Percentiles rank a stretch among this genome's conserved stretches.
Evolutionary conservation across 2,329 filamentous ascomycete species (phyloP).

Genomic region (Westerdykella sp.): DNA sequence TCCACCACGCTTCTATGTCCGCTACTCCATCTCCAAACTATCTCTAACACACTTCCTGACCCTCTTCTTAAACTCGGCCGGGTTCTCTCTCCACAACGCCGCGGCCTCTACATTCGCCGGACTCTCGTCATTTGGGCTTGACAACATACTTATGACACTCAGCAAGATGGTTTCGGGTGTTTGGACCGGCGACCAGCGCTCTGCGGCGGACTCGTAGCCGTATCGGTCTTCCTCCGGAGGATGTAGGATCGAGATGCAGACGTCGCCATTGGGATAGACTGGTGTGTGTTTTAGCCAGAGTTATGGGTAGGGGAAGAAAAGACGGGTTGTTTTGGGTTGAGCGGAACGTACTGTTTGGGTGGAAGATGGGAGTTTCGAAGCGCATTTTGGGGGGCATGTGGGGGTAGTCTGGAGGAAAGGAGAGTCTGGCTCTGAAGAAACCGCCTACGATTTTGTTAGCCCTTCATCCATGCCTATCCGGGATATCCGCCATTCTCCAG

Average conservation of each 20-base stretch:
- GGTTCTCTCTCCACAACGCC: slow-evolving; percentile 87
- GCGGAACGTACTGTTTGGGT: slow-evolving; percentile 72
- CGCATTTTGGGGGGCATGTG: slow-evolving; percentile 93
- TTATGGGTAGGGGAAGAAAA: not conserved
- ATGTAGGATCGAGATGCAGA: slow-evolving; percentile 98
- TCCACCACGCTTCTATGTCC: too few relatives aligned
- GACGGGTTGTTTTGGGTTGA: not conserved
- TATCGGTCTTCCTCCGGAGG: slow-evolving; percentile 95
- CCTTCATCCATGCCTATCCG: not conserved
- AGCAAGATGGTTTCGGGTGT: slow-evolving; percentile 97
- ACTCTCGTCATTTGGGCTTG: slow-evolving; percentile 93
- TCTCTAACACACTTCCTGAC: slow-evolving; percentile 75
- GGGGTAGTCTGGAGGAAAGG: slow-evolving; percentile 95
- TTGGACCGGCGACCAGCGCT: slow-evolving; percentile 95
- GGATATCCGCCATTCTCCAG: not conserved
- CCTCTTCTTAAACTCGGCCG: slow-evolving; percentile 75
- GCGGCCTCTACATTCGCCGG: slow-evolving; percentile 95
- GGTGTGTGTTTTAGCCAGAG: slow-evolving; percentile 1
- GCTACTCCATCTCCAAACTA: slow-evolving; percentile 32
- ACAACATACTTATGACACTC: slow-evolving; percentile 96
- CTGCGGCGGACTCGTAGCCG: slow-evolving; percentile 93
- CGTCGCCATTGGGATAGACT: slow-evolving; percentile 89
- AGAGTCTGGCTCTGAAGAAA: slow-evolving; percentile 89
- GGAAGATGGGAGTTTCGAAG: slow-evolving; percentile 90
- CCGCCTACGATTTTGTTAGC: slow-evolving; percentile 52